Conservation (phyloP, 2,329 filamentous ascomycete species). For the Chaetomium sp. region DNA sequence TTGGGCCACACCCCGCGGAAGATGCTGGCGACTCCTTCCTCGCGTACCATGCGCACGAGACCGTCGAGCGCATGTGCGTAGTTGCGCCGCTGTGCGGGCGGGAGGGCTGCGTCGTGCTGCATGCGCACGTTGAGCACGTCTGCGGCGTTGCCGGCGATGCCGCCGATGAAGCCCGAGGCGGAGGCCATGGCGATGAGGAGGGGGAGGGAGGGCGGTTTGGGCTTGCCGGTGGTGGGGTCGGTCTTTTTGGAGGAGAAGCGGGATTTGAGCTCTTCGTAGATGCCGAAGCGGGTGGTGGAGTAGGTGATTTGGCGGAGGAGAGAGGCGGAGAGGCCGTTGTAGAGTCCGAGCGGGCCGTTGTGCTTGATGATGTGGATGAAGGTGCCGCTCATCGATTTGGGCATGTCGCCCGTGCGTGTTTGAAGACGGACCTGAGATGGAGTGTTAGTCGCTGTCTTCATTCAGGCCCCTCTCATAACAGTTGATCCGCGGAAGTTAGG, state of each 20-base stretch:
- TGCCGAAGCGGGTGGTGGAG: conserved; percentile 89
- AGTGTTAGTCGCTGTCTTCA: conserved; percentile 1
- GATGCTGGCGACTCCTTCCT: conserved; percentile 69
- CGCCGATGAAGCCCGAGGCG: conserved; percentile 78
- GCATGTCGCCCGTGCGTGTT: conserved; percentile 68
- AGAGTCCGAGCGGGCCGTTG: conserved; percentile 74
- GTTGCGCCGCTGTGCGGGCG: conserved; percentile 66
- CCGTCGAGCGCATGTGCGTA: conserved; percentile 88
- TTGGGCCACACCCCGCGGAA: conserved; percentile 87
- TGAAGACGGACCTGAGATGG: conserved; percentile 67
- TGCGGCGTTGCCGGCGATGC: conserved; percentile 85
- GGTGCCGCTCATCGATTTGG: conserved; percentile 77
- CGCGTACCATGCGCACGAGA: conserved; percentile 74
- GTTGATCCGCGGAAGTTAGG: no score
- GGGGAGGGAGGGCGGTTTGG: conserved; percentile 57
- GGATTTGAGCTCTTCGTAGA: conserved; percentile 89
- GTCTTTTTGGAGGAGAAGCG: conserved; percentile 37
- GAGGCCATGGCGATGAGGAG: conserved; percentile 78
- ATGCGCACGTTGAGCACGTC: conserved; percentile 97
- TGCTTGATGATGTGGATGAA: conserved; percentile 72
- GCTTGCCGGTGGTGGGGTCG: conserved; percentile 19
- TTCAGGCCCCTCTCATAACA: conserved; percentile 14
- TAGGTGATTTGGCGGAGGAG: conserved; percentile 92
- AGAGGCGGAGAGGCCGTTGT: conserved; percentile 86
- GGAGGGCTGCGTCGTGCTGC: conserved; percentile 85